These are phyloP conservation scores for Russula foetens DNA, from an alignment of 768 basidiomycete species.

Conservation along the genomic window DNA sequence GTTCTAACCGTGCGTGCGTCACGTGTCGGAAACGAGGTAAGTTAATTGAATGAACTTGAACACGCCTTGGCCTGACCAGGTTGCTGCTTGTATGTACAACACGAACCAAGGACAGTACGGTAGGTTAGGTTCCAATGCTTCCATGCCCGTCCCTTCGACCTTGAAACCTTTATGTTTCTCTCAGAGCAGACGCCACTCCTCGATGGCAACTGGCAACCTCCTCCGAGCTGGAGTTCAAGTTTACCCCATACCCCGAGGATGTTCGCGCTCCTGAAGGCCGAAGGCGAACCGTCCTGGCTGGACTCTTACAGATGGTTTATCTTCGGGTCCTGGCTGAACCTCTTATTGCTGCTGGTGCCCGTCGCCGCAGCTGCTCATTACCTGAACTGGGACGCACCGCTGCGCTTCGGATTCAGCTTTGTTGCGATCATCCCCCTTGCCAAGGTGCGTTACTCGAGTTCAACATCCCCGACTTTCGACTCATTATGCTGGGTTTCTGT, in stretches of 20 bases:
- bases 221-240: no score
- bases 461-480: not conserved
- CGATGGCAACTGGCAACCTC: constrained; percentile 19
- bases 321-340: constrained; percentile 61
- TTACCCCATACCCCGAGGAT: constrained; percentile 31
- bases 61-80: no score
- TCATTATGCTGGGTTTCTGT: not conserved
- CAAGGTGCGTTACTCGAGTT: constrained; percentile 40
- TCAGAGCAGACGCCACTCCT: constrained; percentile 15
- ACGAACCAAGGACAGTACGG: no score
- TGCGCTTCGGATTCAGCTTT: constrained; percentile 68
- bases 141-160: no score
- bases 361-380: constrained; percentile 58
- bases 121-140: no score
- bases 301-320: constrained; percentile 53
- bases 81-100: no score
- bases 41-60: no score
- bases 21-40: no score
- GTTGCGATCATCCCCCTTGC: constrained; percentile 83
- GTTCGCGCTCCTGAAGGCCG: constrained; percentile 39
- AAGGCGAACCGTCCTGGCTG: constrained; percentile 56
- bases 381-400: constrained; percentile 66
- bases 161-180: not conserved
- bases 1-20: no score
- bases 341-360: constrained; percentile 75